Percentiles rank a stretch among this genome's conserved stretches.
Evolutionary conservation across 805 yeast species (phyloP).

Genomic region (Debaryomyces tyrocola): DNA sequence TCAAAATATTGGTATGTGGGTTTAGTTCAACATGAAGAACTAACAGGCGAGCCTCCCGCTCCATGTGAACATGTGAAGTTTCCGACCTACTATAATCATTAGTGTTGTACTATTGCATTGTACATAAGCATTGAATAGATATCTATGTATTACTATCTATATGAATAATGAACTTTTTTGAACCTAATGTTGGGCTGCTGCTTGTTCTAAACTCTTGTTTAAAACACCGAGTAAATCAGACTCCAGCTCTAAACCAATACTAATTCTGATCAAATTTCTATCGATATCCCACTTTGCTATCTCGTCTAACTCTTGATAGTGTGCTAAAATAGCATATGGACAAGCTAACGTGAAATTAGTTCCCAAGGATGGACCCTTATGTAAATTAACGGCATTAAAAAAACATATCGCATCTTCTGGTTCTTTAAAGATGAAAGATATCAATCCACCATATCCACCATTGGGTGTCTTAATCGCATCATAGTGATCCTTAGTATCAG

Average conservation of each 20-base stretch:
- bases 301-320: conserved; percentile 76
- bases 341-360: conserved; percentile 87
- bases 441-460: conserved; percentile 89
- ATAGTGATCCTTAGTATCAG: conserved; percentile 59
- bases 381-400: conserved; percentile 65
- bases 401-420: conserved; percentile 68
- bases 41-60: conserved; percentile 50
- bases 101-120: too few species aligned
- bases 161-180: too few species aligned
- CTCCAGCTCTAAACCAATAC: conserved; percentile 81
- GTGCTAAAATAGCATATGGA: conserved; percentile 87
- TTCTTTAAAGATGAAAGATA: conserved; percentile 69
- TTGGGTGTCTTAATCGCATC: conserved; percentile 63
- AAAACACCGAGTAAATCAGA: conserved; percentile 53
- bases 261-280: conserved; percentile 70
- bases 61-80: conserved; percentile 41
- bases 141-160: too few species aligned
- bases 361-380: conserved; percentile 91
- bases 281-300: conserved; percentile 84
- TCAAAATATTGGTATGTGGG: conserved; percentile 66
- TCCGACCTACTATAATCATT: conserved; percentile 13
- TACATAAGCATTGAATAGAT: too few species aligned
- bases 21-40: conserved; percentile 43
- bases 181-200: conserved; percentile 14
- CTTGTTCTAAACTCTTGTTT: conserved; percentile 50